Evolutionary conservation across 1,284 basidiomycete genomes (phyloP).

Genomic region (Sporisorium graminicola): DNA sequence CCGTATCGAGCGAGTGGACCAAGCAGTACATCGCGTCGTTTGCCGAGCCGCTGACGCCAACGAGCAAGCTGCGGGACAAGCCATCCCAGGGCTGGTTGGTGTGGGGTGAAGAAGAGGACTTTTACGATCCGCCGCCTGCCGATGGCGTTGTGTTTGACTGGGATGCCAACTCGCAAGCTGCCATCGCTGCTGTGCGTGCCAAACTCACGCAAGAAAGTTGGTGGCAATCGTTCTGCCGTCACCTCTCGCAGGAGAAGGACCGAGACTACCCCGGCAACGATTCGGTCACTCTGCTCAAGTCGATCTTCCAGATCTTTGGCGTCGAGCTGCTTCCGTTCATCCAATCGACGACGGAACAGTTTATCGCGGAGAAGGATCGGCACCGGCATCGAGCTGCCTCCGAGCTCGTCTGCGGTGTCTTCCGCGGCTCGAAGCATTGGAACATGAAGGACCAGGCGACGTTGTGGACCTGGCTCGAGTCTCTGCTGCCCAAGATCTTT

Average conservation of each 20-base stretch:
- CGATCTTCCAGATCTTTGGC: conserved; percentile 74
- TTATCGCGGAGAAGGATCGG: conserved; percentile 79
- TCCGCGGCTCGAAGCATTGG: conserved; percentile 91
- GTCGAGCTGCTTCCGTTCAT: conserved; percentile 74
- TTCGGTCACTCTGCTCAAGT: conserved; percentile 72
- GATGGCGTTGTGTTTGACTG: conserved; percentile 75
- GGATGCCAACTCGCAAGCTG: conserved; percentile 77
- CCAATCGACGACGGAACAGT: conserved; percentile 76
- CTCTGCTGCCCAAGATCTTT: conserved; percentile 80
- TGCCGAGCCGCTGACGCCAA: conserved; percentile 68
- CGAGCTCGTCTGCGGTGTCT: conserved; percentile 83
- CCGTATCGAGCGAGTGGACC: conserved; percentile 73
- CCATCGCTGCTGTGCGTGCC: conserved; percentile 76
- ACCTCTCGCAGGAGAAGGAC: conserved; percentile 66
- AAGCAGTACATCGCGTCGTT: conserved; percentile 73
- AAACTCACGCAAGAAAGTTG: conserved; percentile 75
- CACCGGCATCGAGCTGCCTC: conserved; percentile 92
- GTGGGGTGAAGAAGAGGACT: conserved; percentile 82
- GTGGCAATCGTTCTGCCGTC: conserved; percentile 72
- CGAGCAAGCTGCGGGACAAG: conserved; percentile 79
- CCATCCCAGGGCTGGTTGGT: conserved; percentile 85
- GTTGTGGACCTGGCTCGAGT: conserved; percentile 85
- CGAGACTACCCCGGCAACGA: conserved; percentile 65
- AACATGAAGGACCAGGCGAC: conserved; percentile 74
- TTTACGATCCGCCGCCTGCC: conserved; percentile 75